A percentile compares a stretch with the other conserved stretches of the same genome.
Evolutionary conservation across 768 basidiomycete genomes (phyloP).

Genomic region (Mycena vulgaris): DNA sequence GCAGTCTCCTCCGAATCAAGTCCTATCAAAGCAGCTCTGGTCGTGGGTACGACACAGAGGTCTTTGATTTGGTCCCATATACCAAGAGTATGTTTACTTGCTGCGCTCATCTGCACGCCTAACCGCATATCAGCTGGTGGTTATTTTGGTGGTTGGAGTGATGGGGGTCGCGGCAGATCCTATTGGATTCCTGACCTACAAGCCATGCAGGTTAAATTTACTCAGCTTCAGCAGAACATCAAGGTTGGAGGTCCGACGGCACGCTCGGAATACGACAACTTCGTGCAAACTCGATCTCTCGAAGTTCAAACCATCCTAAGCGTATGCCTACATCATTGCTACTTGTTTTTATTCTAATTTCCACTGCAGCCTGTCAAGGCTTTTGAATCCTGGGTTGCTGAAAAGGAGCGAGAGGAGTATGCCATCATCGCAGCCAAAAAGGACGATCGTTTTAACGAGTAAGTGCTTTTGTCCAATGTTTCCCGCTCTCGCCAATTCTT

Average conservation of each 20-base stretch:
- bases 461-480: background rate
- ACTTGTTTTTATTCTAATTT: background rate
- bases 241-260: background rate
- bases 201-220: background rate
- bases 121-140: background rate
- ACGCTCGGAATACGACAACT: background rate
- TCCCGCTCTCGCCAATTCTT: background rate
- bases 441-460: slow-evolving; percentile 3
- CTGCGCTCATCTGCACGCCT: background rate
- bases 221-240: background rate
- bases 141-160: slow-evolving; percentile 3
- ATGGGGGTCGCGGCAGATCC: background rate
- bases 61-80: slow-evolving; percentile 10
- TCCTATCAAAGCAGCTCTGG: background rate
- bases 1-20: slow-evolving; percentile 11
- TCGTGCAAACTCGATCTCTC: background rate
- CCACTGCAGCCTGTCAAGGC: background rate
- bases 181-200: slow-evolving; percentile 11
- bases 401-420: background rate
- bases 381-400: background rate
- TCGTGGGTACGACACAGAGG: background rate
- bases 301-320: background rate
- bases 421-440: background rate
- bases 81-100: background rate
- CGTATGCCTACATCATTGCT: background rate